These are phyloP conservation scores for Zopfia rhizophila DNA, from an alignment of 2,329 filamentous ascomycete genomes.

Conservation along the genomic window DNA sequence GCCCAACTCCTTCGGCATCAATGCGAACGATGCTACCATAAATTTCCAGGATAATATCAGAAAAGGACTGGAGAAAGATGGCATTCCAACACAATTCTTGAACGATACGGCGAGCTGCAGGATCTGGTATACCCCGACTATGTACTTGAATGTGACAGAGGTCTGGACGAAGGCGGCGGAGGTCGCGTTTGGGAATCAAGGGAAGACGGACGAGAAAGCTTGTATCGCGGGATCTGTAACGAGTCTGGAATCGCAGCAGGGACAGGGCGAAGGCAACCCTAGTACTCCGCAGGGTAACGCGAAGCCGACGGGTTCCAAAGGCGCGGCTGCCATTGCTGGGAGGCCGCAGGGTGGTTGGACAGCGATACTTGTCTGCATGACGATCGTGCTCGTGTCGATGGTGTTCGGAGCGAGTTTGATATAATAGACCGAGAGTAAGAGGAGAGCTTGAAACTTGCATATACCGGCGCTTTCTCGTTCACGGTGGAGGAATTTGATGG, in stretches of 20 bases:
- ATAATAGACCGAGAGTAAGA: too few relatives aligned
- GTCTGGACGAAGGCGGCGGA: conserved; percentile 60
- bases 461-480: too few relatives aligned
- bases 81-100: conserved; percentile 67
- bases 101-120: conserved; percentile 71
- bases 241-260: conserved; percentile 36
- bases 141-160: conserved; percentile 62
- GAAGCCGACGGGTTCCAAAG: conserved; percentile 13
- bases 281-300: conserved; percentile 13
- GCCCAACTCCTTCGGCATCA: conserved; percentile 37
- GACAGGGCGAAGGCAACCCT: conserved; percentile 36
- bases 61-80: conserved; percentile 39
- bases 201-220: conserved; percentile 35
- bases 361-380: conserved; percentile 20
- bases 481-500: too few relatives aligned
- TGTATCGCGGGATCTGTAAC: conserved; percentile 45
- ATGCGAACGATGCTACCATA: conserved; percentile 34
- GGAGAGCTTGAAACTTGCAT: too few relatives aligned
- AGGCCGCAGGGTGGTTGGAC: conserved; percentile 18
- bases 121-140: conserved; percentile 67
- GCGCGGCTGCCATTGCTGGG: conserved; percentile 17
- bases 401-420: conserved; percentile 24
- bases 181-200: conserved; percentile 41
- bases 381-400: conserved; percentile 21
- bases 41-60: conserved; percentile 55